Percentiles rank a stretch among this genome's conserved stretches.
phyloP scores from a whole-genome alignment of 192 early-diverging fungal species.

The Podila epicladia region DNA sequence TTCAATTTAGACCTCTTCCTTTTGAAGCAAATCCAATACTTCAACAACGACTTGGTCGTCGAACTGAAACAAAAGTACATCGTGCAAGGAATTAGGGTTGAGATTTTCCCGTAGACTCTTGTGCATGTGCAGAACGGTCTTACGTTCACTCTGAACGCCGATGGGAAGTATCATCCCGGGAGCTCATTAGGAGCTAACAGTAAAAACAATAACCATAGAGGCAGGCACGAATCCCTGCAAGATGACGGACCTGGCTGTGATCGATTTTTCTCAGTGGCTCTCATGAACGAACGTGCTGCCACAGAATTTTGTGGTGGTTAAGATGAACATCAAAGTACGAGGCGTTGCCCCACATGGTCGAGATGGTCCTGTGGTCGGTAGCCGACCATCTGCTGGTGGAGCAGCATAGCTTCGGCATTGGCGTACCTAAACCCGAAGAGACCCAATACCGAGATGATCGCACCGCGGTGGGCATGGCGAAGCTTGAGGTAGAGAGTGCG shows the following conservation, averaged over 20 bases:
- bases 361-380: slow-evolving; percentile 9
- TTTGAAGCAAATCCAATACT: slow-evolving; percentile 12
- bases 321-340: slow-evolving; percentile 30
- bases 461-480: slow-evolving; percentile 5
- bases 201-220: not conserved
- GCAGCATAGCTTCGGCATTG: slow-evolving; percentile 1
- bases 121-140: slow-evolving; percentile 10
- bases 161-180: too few relatives aligned
- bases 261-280: slow-evolving; percentile 13
- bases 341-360: slow-evolving; percentile 17
- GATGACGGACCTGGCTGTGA: not conserved
- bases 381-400: slow-evolving; percentile 20
- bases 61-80: slow-evolving; percentile 8
- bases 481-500: too few relatives aligned
- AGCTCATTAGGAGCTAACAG: slow-evolving; percentile 1
- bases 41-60: too few relatives aligned
- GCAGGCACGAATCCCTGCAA: not conserved
- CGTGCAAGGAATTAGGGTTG: slow-evolving; percentile 7
- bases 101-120: slow-evolving; percentile 18
- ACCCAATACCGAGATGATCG: not conserved
- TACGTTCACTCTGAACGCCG: slow-evolving; percentile 5
- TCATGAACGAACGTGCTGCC: slow-evolving; percentile 4
- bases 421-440: slow-evolving; percentile 7
- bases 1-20: not conserved
- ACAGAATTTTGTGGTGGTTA: slow-evolving; percentile 19